Evolutionary conservation across 805 yeast species (phyloP), one percentile per base, ranked within the genome.

Genomic region (Myxozyma melibiosi): DNA sequence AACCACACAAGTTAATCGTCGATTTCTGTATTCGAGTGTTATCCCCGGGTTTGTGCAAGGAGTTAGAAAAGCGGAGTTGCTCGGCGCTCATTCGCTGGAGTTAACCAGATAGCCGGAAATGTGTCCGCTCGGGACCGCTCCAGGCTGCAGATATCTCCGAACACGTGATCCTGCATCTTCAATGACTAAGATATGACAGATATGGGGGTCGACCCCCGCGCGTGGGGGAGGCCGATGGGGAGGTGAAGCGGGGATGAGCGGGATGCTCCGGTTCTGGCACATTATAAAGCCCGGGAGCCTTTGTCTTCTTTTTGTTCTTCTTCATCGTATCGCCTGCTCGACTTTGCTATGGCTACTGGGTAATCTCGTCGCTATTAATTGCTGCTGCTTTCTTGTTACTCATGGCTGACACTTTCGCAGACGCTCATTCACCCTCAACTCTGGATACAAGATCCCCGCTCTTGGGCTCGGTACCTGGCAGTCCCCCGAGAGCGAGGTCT

Each of bases 391-490:
- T 20, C 11, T 2, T 16, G 22, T 22, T 16, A 16, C 25, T 16
- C 4, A 16, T 16, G 6, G 6, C 41, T 38, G 13, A 38, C 41
- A 9, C 13, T 18, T 4, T 2, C 2, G 2, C 14, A 45, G 76
- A 42, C 60, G 60, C 33, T 9, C 55, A 13, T 61, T 54, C 57
- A 58, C 38, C 5, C 74, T 84, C 58, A 86, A 85, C 78, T 80
- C 81, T 58, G 92, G 94, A 25, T 75, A 73, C 35, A 63, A 67
- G 40, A 84, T 88, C 59, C 92, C 92, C 41, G 79, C 76, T 11
- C 74, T 88, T 43, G 91, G 89, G 2, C 78, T 86, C 51, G 94
- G 95, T 40, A 86, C 94, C 33, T 87, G 88, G 86, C 81, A 86
- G 31, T 69, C 80, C 22, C 78, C 76, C 16, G 78, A 78, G 37